Percentiles rank a stretch among this genome's conserved stretches.
Evolutionary conservation across 768 basidiomycete genomes (phyloP).

Genomic region (Lactarius hatsudake): DNA sequence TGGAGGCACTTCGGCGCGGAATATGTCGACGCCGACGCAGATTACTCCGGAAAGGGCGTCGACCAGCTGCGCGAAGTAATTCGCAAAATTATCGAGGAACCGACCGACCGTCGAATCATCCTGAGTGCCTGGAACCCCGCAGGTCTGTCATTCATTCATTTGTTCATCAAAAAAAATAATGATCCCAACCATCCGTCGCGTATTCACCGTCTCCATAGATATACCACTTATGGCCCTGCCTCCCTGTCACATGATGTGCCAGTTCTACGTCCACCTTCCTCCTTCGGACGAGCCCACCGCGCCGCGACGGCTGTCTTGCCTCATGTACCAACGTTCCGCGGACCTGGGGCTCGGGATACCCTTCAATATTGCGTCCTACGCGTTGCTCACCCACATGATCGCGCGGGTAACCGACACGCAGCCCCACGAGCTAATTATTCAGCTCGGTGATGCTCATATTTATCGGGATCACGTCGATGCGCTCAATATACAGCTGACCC

Average conservation of each 20-base stretch:
- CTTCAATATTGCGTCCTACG: constrained; percentile 99
- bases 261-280: constrained; percentile 96
- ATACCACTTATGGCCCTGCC: constrained; percentile 94
- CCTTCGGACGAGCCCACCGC: constrained; percentile 42
- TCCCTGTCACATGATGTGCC: constrained; percentile 98
- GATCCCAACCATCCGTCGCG: neutral
- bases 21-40: constrained; percentile 69
- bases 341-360: constrained; percentile 97
- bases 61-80: constrained; percentile 92
- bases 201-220: constrained; percentile 47
- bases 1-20: constrained; percentile 94
- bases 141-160: constrained; percentile 51
- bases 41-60: constrained; percentile 81
- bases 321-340: constrained; percentile 97
- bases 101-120: constrained; percentile 91
- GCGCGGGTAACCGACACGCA: constrained; percentile 87
- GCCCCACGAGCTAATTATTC: constrained; percentile 88
- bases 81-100: constrained; percentile 86
- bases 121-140: constrained; percentile 98
- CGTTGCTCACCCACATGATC: constrained; percentile 95
- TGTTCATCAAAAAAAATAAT: neutral
- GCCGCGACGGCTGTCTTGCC: constrained; percentile 80
- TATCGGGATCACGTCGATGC: constrained; percentile 90
- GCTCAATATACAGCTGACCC: constrained; percentile 74
- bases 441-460: constrained; percentile 97